These are phyloP conservation scores for Plasmodium inui DNA, from an alignment of 169 alveolate genomes.

Conservation along the genomic window DNA sequence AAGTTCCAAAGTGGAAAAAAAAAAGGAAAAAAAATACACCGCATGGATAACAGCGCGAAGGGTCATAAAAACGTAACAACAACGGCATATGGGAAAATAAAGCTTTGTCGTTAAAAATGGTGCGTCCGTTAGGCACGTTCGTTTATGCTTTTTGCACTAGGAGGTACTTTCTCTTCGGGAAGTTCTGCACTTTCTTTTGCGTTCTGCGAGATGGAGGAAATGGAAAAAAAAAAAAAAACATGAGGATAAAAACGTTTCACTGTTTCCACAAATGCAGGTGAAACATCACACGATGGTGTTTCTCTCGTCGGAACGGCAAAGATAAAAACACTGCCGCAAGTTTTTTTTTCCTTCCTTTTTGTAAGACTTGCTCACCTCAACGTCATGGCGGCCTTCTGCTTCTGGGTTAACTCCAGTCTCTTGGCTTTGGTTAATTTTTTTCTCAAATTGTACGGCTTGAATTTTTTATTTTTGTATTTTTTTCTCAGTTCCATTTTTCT, in stretches of 20 bases:
- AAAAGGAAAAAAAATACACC: background rate
- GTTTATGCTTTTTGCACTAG: conserved; percentile 37
- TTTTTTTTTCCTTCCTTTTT: background rate
- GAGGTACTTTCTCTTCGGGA: conserved; percentile 63
- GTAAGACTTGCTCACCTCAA: conserved; percentile 77
- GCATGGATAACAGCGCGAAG: background rate
- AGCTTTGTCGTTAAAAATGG: background rate
- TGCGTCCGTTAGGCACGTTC: background rate
- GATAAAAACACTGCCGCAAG: background rate
- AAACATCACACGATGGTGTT: background rate
- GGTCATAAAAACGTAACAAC: background rate
- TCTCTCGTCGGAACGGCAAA: background rate
- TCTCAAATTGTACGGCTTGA: conserved; percentile 90
- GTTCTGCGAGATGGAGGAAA: background rate
- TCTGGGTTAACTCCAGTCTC: conserved; percentile 89
- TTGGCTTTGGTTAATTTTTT: conserved; percentile 91
- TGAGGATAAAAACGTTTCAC: background rate
- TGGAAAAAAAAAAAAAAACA: background rate
- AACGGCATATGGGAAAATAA: background rate
- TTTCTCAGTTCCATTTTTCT: conserved; percentile 86
- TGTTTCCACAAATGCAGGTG: background rate
- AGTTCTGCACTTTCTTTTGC: conserved; percentile 17
- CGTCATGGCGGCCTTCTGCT: conserved; percentile 88
- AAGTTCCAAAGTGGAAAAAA: background rate
- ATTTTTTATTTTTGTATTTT: conserved; percentile 86